These are phyloP conservation scores for Tripidium arundinaceum DNA, from an alignment of 202 grass and related monocot genomes.

Conservation along the genomic window DNA sequence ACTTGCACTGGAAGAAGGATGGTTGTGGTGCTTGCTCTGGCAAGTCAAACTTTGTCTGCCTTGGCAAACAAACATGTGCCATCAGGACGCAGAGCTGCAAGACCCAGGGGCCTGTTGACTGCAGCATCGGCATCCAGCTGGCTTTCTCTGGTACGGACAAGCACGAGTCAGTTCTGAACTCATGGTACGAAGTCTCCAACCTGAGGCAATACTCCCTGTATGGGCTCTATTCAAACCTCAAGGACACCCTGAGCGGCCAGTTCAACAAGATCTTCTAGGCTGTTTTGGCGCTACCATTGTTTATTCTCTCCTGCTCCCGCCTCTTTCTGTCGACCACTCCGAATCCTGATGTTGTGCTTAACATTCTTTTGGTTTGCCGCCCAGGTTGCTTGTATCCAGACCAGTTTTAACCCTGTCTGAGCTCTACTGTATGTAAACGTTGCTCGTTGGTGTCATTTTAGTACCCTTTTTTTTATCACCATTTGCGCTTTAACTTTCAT, in stretches of 20 bases:
- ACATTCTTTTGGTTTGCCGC: conserved; percentile 4
- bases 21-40: conserved; percentile 63
- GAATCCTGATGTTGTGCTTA: conserved; percentile 25
- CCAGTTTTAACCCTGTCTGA: conserved; percentile 26
- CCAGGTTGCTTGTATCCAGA: conserved; percentile 22
- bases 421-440: neutral
- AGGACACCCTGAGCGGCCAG: conserved; percentile 61
- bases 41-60: conserved; percentile 67
- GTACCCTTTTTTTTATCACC: neutral
- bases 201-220: conserved; percentile 88
- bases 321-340: neutral
- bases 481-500: conserved; percentile 1
- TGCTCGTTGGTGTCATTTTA: neutral
- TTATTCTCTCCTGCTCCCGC: conserved; percentile 23
- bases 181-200: conserved; percentile 96
- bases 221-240: conserved; percentile 80
- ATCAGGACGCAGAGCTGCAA: conserved; percentile 72
- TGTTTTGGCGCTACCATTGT: neutral
- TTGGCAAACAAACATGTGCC: conserved; percentile 69
- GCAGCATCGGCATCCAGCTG: conserved; percentile 87
- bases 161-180: conserved; percentile 84
- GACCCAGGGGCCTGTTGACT: conserved; percentile 71
- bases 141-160: conserved; percentile 94
- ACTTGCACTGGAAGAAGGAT: conserved; percentile 90
- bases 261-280: conserved; percentile 68